phyloP scores from a whole-genome alignment of 352 stramenopile species.

The Phytophthora syringae region DNA sequence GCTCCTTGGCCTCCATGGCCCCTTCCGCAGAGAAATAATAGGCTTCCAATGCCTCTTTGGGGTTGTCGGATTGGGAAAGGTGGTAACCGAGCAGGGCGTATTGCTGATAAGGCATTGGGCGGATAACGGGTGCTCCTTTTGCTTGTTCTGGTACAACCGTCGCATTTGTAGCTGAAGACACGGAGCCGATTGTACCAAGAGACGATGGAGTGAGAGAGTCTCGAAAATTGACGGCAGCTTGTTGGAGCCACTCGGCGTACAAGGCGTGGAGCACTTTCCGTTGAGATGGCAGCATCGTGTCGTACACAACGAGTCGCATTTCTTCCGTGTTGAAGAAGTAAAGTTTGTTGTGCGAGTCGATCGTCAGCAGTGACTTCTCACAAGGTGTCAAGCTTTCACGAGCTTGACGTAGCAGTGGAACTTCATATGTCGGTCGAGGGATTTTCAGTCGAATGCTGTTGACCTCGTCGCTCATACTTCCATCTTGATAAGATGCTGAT shows the following conservation, averaged over 20 bases:
- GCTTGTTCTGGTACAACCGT: background rate
- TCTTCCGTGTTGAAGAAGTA: slow-evolving; percentile 77
- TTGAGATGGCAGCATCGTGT: slow-evolving; percentile 65
- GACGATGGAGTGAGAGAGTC: slow-evolving; percentile 6
- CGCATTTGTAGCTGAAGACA: slow-evolving; percentile 15
- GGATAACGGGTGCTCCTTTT: slow-evolving; percentile 1
- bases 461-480: slow-evolving; percentile 37
- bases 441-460: slow-evolving; percentile 45
- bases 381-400: slow-evolving; percentile 67
- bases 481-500: slow-evolving; percentile 40
- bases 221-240: slow-evolving; percentile 21
- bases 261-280: slow-evolving; percentile 66
- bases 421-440: slow-evolving; percentile 41
- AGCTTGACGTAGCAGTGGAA: slow-evolving; percentile 60
- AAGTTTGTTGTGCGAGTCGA: slow-evolving; percentile 55
- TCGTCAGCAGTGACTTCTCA: slow-evolving; percentile 58
- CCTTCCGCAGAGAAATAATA: slow-evolving; percentile 69
- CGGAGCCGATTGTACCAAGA: slow-evolving; percentile 11
- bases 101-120: slow-evolving; percentile 53
- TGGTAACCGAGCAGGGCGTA: slow-evolving; percentile 75
- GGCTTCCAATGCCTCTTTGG: slow-evolving; percentile 59
- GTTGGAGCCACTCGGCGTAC: slow-evolving; percentile 65
- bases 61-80: slow-evolving; percentile 58
- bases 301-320: slow-evolving; percentile 54
- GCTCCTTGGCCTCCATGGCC: slow-evolving; percentile 59